Evolutionary conservation across 208 protist genomes (phyloP), one percentile per base, ranked within the genome.

Genomic region (Trypanosoma platydactyli): DNA sequence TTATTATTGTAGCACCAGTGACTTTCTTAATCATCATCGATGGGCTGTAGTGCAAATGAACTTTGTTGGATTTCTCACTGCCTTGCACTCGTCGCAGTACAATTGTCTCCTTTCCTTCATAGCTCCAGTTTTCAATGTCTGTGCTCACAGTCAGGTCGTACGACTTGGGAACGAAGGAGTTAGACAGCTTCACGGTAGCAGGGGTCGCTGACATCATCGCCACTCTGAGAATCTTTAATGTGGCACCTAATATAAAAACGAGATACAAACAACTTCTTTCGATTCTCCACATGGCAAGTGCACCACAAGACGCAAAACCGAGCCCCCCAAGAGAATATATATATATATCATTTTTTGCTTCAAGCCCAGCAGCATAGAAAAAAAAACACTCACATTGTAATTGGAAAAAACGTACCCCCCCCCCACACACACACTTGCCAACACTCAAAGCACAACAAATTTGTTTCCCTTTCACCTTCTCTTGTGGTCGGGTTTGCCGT

Each of bases 111-210:
- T 72, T 65, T 3, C 77, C 81, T 24, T 74, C 58, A 66, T 94
- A 95, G 40, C 73, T 86, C 88, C 90, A 95, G 24, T 65, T 83
- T 49, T 64, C 27, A 45, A 95, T 71, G 50, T 94, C 77, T 6
- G 94, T 85, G 49, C 63, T 76, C 50, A 94, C 73, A 45, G 73
- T 57, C 29, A 95, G 72, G 40, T 86, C 30, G 66, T 95, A 95
- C 13, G 81, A 73, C 42, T 72, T 71, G 20, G 87, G 87, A 16
- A 85, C 76, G 48, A 89, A 92, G n/a, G 84, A 53, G 64, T 95
- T 95, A 42, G 79, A 57, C 60, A 95, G 56, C 67, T 86, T 88
- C 40, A 93, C 86, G 9, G 61, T 74, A 18, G 60, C 69, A 15
- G 58, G 22, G 46, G 58, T 42, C 5, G 44, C 15, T 29, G 29